phyloP scores from a whole-genome alignment of 2,329 filamentous ascomycete genomes.

The Stachybotrys echinatus region DNA sequence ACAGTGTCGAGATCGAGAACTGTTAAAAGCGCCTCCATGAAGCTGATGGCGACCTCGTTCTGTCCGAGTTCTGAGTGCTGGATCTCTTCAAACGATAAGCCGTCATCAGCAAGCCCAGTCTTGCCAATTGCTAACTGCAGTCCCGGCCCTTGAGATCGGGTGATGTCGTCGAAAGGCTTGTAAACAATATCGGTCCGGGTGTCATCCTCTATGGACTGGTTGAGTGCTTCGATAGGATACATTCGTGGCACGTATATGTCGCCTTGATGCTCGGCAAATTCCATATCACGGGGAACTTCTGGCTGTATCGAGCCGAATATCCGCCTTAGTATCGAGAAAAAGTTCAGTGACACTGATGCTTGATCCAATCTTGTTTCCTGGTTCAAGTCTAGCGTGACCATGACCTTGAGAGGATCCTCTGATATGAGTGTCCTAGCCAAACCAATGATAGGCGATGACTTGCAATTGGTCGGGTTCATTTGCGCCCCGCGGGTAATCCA shows the following conservation, averaged over 20 bases:
- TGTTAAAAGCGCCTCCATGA: conserved; percentile 28
- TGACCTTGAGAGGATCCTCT: conserved; percentile 37
- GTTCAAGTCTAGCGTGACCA: conserved; percentile 38
- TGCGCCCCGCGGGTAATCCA: conserved; percentile 43
- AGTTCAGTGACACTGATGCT: conserved; percentile 6
- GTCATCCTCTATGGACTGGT: conserved; percentile 36
- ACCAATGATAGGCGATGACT: conserved; percentile 35
- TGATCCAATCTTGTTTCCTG: conserved; percentile 12
- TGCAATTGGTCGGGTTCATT: conserved; percentile 26
- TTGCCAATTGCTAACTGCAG: conserved; percentile 18
- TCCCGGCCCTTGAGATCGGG: neutral
- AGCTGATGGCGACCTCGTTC: conserved; percentile 34
- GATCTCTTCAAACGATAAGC: conserved; percentile 17
- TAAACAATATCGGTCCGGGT: conserved; percentile 3
- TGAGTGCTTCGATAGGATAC: conserved; percentile 31
- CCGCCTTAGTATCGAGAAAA: conserved; percentile 18
- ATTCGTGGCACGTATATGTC: conserved; percentile 40
- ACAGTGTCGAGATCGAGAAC: conserved; percentile 29
- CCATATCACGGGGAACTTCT: conserved; percentile 27
- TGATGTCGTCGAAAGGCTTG: conserved; percentile 12
- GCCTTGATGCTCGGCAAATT: conserved; percentile 35
- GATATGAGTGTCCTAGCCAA: conserved; percentile 43
- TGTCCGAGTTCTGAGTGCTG: conserved; percentile 13
- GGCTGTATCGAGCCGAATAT: conserved; percentile 12
- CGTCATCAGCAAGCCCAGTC: conserved; percentile 18